Base-by-base conservation (phyloP, 768 basidiomycete genomes). In the Trametes cinnabarina region DNA sequence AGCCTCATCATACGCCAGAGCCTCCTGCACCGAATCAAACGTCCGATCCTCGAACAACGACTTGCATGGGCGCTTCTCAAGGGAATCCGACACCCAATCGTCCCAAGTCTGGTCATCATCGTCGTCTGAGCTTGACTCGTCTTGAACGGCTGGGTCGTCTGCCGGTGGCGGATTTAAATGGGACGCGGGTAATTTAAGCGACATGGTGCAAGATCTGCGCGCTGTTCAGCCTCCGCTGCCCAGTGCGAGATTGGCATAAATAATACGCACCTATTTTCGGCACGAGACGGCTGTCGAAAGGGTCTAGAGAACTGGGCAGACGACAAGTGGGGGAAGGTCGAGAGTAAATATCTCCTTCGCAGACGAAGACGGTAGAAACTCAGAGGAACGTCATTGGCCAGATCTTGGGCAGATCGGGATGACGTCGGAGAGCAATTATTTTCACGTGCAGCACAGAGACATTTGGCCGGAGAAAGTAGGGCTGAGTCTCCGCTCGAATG, bases 81-180 rank as follows among this genome's bases (percentile, higher is more conserved):
- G 73, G 19, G 85, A 84, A 71, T 91, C 90, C 15, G 87, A 88
- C 12, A 82, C 75, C 90, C 90, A 92, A 67, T 91, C 91, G 47
- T 88, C 87, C 78, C 86, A 92, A 51, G 77, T 85, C 60, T 88
- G 76, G 37, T 91, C 87, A n/a, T 74, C 65, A 8, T 66, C 65
- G 19, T 68, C 67, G 10, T 65, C 66, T 8, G 64, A 63, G 53
- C 57, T 62, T 3, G 67, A 66, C n/a, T 51, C 50, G 12, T 42
- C 47, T 12, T 22, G 40, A 10, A 34, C 42, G 5, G 47, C 57
- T 11, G 51, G 51, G 11, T 59, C 57, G 15, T 47, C 50, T 25
- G 55, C 53, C 19, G 52, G 42, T 4, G 46, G 37, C 3, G 37
- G 44, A 8, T 56, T 49, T n/a, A 53, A 39, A 19, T 57, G 62